Conservation (phyloP, 208 protist genomes). For the Acanthamoeba triangularis region DNA sequence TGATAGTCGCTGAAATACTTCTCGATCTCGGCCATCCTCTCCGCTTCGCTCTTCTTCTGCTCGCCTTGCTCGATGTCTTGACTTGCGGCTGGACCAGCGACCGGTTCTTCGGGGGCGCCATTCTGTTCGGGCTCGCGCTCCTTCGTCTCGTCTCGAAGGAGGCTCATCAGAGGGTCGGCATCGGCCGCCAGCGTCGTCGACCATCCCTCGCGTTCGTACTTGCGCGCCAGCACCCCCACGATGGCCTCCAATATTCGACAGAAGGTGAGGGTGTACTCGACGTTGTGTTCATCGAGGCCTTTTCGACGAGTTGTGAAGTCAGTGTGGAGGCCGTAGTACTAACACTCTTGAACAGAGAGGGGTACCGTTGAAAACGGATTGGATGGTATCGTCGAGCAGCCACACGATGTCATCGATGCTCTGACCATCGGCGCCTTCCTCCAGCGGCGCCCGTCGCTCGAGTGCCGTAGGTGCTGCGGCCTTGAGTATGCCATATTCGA, state of each 20-base stretch:
- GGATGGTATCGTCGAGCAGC: slow-evolving; percentile 64
- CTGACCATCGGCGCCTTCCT: neutral
- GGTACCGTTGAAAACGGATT: slow-evolving; percentile 56
- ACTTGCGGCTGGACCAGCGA: too few species aligned
- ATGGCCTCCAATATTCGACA: slow-evolving; percentile 53
- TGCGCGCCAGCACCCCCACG: slow-evolving; percentile 48
- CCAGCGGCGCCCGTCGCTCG: neutral
- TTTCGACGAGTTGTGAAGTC: neutral
- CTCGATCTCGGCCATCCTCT: neutral
- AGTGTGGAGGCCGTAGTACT: neutral
- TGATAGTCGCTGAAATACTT: slow-evolving; percentile 26
- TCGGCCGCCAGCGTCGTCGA: neutral
- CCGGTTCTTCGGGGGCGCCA: too few species aligned
- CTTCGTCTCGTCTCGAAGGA: neutral
- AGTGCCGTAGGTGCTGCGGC: neutral
- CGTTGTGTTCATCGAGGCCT: slow-evolving; percentile 56
- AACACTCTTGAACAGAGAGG: neutral
- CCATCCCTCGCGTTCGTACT: slow-evolving; percentile 42
- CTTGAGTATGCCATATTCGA: slow-evolving; percentile 47
- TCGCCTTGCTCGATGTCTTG: neutral
- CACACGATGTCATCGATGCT: slow-evolving; percentile 55
- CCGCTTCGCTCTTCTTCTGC: neutral
- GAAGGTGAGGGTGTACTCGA: slow-evolving; percentile 56
- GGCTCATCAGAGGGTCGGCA: neutral
- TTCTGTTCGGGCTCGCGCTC: neutral